Evolutionary conservation across 192 early-diverging fungal genomes (phyloP), one percentile per base, ranked within the genome.

Genomic region (Coemansia sp.): DNA sequence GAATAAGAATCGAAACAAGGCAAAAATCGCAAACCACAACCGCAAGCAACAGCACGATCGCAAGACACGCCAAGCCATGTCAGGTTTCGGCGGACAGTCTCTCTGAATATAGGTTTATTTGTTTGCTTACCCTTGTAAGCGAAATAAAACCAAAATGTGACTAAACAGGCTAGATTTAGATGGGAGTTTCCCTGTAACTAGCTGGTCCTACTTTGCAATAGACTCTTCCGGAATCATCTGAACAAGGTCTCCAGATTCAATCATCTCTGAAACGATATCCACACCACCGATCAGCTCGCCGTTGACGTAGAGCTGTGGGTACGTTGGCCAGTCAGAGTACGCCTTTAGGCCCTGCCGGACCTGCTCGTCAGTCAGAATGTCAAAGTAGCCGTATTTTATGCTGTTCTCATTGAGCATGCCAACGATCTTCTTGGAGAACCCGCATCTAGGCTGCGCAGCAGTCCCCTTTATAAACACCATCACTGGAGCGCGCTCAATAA

Each of bases 381-480:
- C 90, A 83, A 95, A 97, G 58, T 88, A 86, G 22, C 93, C 94
- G 15, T 57, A 57, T 10, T 57, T 57, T 13, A 57, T 57, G 55
- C 35, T 57, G 36, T 89, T 83, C 62, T 92, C 89, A 40, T 87
- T 85, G 60, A 99, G 82, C 50, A 98, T 61, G 20, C 84, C 85
- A 23, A 98, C 78, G 62, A 92, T 65, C 78, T 92, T 87, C 76
- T 82, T 88, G 59, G 90, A 92, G 69, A 98, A 98, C 10, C 95
- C 95, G 74, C 96, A 98, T 14, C 91, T 85, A n/a, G 96, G 96
- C 71, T 89, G 86, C 17, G 85, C 81, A 11, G 96, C 93, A 14
- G 92, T 94, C 32, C 96, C 96, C 76, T 98, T 98, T 65, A 98
- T 95, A 75, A 97, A 97, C n/a, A 95, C 77, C 94, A 98, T 95